Percentiles rank a stretch among this genome's conserved stretches.
phyloP scores from a whole-genome alignment of 129 eudicot species.

The Flaveria ramosissima region DNA sequence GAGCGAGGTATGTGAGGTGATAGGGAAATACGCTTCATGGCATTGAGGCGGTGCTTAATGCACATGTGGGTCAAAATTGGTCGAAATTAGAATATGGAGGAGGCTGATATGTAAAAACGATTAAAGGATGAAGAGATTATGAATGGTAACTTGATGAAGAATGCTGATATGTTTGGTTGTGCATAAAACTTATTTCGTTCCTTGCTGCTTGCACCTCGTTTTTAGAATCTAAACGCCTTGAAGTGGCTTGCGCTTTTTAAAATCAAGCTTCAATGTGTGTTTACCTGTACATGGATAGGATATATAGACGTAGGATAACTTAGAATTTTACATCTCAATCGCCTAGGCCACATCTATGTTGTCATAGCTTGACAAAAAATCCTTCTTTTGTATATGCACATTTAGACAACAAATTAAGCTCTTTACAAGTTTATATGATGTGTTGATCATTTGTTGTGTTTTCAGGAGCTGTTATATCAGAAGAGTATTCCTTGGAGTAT shows the following conservation, averaged over 20 bases:
- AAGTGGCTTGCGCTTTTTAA: not conserved
- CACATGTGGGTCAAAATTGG: not conserved
- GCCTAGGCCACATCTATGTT: not conserved
- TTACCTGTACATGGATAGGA: not conserved
- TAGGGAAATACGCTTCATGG: not conserved
- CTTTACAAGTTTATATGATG: not conserved
- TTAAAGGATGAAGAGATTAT: not conserved
- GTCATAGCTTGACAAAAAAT: not conserved
- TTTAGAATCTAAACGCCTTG: not conserved
- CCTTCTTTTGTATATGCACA: not conserved
- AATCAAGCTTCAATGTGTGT: too few species aligned
- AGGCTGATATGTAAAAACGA: not conserved
- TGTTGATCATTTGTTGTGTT: slow-evolving; percentile 1
- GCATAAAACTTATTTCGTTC: too few species aligned
- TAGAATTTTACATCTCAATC: not conserved
- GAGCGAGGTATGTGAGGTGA: too few species aligned
- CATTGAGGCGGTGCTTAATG: not conserved
- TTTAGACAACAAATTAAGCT: not conserved
- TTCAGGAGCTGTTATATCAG: slow-evolving; percentile 73
- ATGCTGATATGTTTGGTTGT: not conserved
- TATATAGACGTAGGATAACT: too few species aligned
- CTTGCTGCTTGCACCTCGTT: too few species aligned
- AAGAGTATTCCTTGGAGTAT: slow-evolving; percentile 77
- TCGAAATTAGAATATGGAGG: not conserved
- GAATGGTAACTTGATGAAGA: not conserved